A percentile compares a stretch with the other conserved stretches of the same genome.
Evolutionary conservation across 805 yeast genomes (phyloP).

Genomic region (Priceomyces medius): DNA sequence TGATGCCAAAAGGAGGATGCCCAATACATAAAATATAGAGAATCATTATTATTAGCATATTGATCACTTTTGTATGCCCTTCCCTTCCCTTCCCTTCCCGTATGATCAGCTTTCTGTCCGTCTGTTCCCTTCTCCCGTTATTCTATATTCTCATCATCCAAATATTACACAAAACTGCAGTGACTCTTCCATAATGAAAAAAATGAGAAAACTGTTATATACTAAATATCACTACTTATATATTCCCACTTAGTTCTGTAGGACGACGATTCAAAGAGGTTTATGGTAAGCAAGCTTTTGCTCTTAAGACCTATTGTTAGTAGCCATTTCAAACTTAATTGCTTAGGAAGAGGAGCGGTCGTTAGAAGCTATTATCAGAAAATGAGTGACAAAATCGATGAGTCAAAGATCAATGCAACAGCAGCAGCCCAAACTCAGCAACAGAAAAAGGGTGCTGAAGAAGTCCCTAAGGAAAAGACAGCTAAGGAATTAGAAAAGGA

Average conservation of each 20-base stretch:
- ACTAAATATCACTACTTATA: too few relatives aligned
- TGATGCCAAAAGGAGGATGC: not conserved
- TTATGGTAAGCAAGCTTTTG: slow-evolving; percentile 17
- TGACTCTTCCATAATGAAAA: too few relatives aligned
- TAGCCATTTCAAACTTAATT: slow-evolving; percentile 5
- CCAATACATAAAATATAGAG: too few relatives aligned
- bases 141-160: too few relatives aligned
- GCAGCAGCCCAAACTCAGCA: slow-evolving; percentile 8
- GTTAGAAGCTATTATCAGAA: slow-evolving; percentile 5
- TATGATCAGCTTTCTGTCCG: too few relatives aligned
- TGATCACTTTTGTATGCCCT: too few relatives aligned
- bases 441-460: slow-evolving; percentile 12
- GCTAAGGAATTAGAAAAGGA: slow-evolving; percentile 84
- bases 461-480: slow-evolving; percentile 52
- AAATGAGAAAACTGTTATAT: too few relatives aligned
- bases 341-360: slow-evolving; percentile 1
- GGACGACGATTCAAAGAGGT: not conserved
- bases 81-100: too few relatives aligned
- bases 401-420: slow-evolving; percentile 14
- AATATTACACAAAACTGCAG: too few relatives aligned
- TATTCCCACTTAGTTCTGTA: too few relatives aligned
- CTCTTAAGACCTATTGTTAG: slow-evolving; percentile 11
- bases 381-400: slow-evolving; percentile 10
- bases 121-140: too few relatives aligned
- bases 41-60: too few relatives aligned